A percentile compares a stretch with the other conserved stretches of the same genome.
phyloP scores from a whole-genome alignment of 179 eudicot species.

The Sideroxylon spinosum region DNA sequence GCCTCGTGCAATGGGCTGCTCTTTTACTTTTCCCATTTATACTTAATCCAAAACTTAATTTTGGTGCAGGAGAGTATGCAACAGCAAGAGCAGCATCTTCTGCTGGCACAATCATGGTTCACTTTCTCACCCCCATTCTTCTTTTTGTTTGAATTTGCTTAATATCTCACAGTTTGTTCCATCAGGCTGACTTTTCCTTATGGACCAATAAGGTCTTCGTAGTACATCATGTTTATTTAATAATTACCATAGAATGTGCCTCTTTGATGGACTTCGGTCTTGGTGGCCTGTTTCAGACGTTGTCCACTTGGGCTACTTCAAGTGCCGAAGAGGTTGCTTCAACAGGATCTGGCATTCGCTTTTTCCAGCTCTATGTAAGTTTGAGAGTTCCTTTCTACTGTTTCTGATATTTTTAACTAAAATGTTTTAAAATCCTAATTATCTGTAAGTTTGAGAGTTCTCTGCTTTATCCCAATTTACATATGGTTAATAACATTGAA shows the following conservation, averaged over 20 bases:
- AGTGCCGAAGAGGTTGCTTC: constrained; percentile 92
- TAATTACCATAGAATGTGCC: background rate
- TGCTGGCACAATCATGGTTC: constrained; percentile 85
- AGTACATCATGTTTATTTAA: background rate
- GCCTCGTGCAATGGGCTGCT: background rate
- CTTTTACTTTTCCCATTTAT: background rate
- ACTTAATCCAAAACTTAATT: background rate
- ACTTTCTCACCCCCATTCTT: constrained; percentile 15
- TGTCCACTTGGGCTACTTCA: constrained; percentile 72
- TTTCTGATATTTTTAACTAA: background rate
- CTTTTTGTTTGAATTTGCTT: constrained; percentile 2
- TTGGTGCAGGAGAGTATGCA: constrained; percentile 73
- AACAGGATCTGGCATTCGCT: constrained; percentile 71
- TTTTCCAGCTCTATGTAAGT: constrained; percentile 90
- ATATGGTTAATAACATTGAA: background rate
- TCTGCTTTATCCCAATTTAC: too few species aligned
- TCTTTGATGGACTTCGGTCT: background rate
- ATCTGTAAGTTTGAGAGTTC: background rate
- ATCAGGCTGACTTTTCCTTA: background rate
- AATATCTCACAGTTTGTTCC: background rate
- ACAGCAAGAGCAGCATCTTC: constrained; percentile 81
- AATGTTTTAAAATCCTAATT: background rate
- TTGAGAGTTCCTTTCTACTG: background rate
- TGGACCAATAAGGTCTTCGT: background rate
- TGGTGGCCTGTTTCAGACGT: constrained; percentile 41